These are phyloP conservation scores for Paecilomyces niveus DNA, from an alignment of 2,329 filamentous ascomycete genomes.

Conservation along the genomic window DNA sequence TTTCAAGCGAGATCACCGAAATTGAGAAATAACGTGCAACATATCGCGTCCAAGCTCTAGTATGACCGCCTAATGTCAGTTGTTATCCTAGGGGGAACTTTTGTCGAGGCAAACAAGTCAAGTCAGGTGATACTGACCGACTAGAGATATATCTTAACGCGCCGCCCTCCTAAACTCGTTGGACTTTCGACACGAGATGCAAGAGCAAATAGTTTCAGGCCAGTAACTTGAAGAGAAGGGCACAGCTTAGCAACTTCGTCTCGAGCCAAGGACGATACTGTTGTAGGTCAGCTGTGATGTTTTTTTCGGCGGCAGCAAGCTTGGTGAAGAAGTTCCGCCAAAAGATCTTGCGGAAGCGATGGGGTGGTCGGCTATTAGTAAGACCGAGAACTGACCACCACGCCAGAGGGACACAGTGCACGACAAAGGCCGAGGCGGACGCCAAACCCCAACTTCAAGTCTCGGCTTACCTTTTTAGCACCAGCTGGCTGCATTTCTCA, in stretches of 20 bases:
- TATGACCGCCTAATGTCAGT: not conserved
- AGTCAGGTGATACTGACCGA: not conserved
- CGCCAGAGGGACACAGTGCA: not conserved
- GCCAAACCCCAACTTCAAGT: not conserved
- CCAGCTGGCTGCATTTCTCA: not conserved
- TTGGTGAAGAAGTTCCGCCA: constrained; percentile 1
- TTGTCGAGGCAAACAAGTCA: not conserved
- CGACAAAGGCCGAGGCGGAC: not conserved
- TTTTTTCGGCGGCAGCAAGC: not conserved
- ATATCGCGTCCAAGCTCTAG: constrained; percentile 14
- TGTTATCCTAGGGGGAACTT: not conserved
- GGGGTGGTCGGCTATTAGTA: constrained; percentile 22
- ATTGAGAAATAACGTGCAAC: constrained; percentile 14
- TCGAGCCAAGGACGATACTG: not conserved
- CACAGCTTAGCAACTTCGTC: not conserved
- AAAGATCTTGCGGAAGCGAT: constrained; percentile 19
- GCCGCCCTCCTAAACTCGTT: not conserved
- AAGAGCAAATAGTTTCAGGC: not conserved
- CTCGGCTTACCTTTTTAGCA: not conserved
- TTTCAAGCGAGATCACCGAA: constrained; percentile 19
- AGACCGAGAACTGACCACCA: constrained; percentile 23
- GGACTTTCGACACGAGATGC: not conserved
- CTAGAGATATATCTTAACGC: not conserved
- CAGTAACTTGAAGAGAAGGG: not conserved
- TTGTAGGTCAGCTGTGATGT: not conserved